Base-by-base conservation (phyloP, 2,329 filamentous ascomycete genomes). In the Stylonectria norvegica region DNA sequence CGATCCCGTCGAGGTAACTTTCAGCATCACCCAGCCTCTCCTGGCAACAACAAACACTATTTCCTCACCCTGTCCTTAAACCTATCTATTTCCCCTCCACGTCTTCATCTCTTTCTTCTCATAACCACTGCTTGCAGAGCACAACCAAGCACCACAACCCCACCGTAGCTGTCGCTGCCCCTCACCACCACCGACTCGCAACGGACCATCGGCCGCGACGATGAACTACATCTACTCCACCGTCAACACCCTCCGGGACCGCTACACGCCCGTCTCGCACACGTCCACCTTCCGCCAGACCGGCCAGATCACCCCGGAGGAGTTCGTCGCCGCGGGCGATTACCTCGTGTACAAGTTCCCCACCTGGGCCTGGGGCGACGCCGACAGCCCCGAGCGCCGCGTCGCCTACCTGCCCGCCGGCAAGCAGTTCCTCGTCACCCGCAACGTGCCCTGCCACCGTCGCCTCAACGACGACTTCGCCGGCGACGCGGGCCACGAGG, bases 331-430 rank as follows among this genome's bases (percentile, higher is more conserved):
- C 4, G 93, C 93, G 4, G 93, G 93, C 56, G 93, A 98, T 71
- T 98, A 97, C 65, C 82, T 98, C 25, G 90, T 95, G 60, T 95
- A 94, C 81, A 97, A 96, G 73, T 98, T 98, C 69, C 93, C 91
- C 7, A 95, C 91, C 43, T 98, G 93, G 93, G 86, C 88, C 35
- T 98, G 93, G 93, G 83, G 86, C 51, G 88, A 93, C 57, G 90
- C 91, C 52, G 86, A 91, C 40, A 81, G 83, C n/a, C 79, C 83
- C 2, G 76, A 79, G 47, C 87, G 89, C 64, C 85, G 89, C 49
- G 86, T 87, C 40, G 72, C 74, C 50, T 87, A 95, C 61, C 80
- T 98, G 4, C 93, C 93, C 1, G 69, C 82, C 0, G 88, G 86
- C 36, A 98, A 97, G 71, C 93, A 98, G 75, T 98, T 89, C 60